A percentile compares a stretch with the other conserved stretches of the same genome.
phyloP scores from a whole-genome alignment of 768 basidiomycete genomes.

The Erythrobasidium yunnanense region DNA sequence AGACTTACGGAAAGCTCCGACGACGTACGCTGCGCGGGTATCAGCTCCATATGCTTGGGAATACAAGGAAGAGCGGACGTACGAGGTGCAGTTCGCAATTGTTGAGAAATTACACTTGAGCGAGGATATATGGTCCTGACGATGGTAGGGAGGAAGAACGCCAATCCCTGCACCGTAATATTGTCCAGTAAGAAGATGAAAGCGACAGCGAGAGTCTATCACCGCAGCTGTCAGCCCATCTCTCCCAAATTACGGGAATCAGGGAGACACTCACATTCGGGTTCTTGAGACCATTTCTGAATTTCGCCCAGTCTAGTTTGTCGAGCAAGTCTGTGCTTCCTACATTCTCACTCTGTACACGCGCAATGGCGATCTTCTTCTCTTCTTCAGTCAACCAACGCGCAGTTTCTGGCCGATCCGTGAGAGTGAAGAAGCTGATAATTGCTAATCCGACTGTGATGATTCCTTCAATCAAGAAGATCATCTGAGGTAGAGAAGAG shows the following conservation, averaged over 20 bases:
- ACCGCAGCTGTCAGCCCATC: too few relatives aligned
- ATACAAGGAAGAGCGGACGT: too few relatives aligned
- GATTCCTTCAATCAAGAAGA: slow-evolving; percentile 26
- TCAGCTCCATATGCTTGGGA: too few relatives aligned
- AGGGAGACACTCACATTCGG: too few relatives aligned
- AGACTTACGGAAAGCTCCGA: slow-evolving; percentile 57
- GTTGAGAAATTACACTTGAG: slow-evolving; percentile 53
- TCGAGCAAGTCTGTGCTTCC: neutral
- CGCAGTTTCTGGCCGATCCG: slow-evolving; percentile 12
- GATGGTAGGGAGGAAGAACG: slow-evolving; percentile 51
- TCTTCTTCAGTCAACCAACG: slow-evolving; percentile 21
- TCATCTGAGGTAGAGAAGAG: too few relatives aligned
- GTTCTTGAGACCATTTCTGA: neutral
- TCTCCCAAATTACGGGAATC: too few relatives aligned
- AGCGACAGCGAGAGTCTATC: slow-evolving; percentile 8
- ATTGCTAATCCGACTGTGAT: slow-evolving; percentile 17
- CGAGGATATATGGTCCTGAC: slow-evolving; percentile 54
- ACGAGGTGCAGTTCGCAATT: slow-evolving; percentile 68
- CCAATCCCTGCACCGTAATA: slow-evolving; percentile 4
- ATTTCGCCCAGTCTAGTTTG: neutral
- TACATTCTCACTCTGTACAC: slow-evolving; percentile 1
- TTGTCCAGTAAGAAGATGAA: slow-evolving; percentile 25
- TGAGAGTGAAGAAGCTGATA: neutral
- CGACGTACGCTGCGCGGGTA: too few relatives aligned
- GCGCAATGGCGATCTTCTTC: slow-evolving; percentile 19